Conservation (phyloP, 2,329 filamentous ascomycete genomes). For the Coniochaeta sp. region DNA sequence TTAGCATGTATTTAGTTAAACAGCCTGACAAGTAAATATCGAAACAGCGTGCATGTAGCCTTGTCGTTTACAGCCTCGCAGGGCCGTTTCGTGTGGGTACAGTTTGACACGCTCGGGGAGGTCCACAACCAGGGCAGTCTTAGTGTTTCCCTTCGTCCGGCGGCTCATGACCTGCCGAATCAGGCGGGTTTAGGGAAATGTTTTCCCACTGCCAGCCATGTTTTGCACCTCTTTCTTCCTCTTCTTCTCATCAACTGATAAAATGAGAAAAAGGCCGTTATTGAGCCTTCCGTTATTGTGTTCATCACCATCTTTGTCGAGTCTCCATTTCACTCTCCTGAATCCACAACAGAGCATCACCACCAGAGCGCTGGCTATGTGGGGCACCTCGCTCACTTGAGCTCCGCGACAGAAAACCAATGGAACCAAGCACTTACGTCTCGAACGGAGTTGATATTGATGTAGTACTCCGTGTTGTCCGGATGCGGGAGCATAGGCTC, state of each 20-base stretch:
- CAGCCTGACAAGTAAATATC: neutral
- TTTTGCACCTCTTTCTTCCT: neutral
- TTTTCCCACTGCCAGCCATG: neutral
- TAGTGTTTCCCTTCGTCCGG: conserved; percentile 3
- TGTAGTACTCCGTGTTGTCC: conserved; percentile 96
- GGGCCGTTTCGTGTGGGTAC: neutral
- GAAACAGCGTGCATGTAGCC: neutral
- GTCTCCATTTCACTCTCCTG: neutral
- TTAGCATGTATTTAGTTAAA: conserved; percentile 3
- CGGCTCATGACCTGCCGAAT: neutral
- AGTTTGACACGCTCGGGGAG: neutral
- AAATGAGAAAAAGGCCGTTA: neutral
- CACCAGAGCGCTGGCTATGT: conserved; percentile 1
- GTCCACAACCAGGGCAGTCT: neutral
- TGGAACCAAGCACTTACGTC: conserved; percentile 65
- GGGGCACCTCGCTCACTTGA: neutral
- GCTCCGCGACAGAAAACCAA: conserved; percentile 2
- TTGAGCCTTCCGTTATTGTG: neutral
- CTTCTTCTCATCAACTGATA: neutral
- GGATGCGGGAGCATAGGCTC: conserved; percentile 98
- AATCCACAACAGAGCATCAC: neutral
- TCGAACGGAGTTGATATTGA: conserved; percentile 99
- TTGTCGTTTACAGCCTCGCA: neutral
- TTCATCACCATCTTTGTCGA: neutral
- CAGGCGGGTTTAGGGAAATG: neutral